Conservation (phyloP, 1,284 basidiomycete species). For the Trametes hirsuta region DNA sequence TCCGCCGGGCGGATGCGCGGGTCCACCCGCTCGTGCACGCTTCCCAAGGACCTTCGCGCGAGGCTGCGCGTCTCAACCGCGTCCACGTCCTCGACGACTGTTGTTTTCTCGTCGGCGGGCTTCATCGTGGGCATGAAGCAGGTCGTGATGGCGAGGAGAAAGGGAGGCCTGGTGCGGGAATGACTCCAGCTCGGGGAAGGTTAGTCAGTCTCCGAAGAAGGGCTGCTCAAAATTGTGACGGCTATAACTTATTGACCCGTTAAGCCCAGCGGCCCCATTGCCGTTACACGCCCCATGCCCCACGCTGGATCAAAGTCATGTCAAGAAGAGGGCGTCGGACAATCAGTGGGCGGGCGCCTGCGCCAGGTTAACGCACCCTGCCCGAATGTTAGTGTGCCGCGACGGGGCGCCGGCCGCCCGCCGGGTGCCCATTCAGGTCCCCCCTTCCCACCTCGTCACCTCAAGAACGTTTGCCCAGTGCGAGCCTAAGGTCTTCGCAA, state of each 20-base stretch:
- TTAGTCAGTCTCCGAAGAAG: not conserved
- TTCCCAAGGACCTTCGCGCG: constrained; percentile 24
- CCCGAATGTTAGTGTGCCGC: too few relatives aligned
- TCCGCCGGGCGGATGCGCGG: constrained; percentile 31
- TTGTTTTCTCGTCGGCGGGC: constrained; percentile 25
- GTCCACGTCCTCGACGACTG: constrained; percentile 15
- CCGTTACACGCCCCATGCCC: not conserved
- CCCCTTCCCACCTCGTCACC: not conserved
- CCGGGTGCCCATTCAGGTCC: not conserved
- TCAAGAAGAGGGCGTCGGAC: not conserved
- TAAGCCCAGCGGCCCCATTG: not conserved
- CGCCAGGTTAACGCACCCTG: not conserved
- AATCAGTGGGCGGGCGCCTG: not conserved
- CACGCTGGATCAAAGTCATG: constrained; percentile 6
- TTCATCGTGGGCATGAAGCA: constrained; percentile 5
- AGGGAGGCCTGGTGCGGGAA: constrained; percentile 2
- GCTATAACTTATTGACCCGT: too few relatives aligned
- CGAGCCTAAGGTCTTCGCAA: not conserved
- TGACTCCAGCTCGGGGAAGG: not conserved
- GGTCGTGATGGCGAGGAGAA: constrained; percentile 1
- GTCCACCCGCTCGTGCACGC: constrained; percentile 32
- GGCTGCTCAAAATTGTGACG: too few relatives aligned
- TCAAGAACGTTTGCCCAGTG: not conserved
- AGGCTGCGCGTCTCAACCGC: constrained; percentile 6
- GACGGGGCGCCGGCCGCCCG: not conserved